phyloP scores from a whole-genome alignment of 148 eudicot genomes.

The Arctostaphylos glauca region DNA sequence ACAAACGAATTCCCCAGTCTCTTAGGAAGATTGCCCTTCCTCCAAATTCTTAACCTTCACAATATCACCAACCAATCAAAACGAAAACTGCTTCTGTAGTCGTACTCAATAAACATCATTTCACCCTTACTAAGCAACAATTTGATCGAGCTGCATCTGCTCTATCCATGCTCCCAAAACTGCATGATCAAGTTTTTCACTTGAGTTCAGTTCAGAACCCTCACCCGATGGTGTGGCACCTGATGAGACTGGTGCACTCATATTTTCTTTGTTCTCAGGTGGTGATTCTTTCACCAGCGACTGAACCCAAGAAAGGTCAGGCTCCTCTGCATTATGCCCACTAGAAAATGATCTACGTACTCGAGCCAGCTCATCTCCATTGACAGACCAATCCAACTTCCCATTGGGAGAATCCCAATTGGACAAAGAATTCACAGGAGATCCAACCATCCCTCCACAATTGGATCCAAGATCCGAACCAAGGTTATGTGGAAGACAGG shows the following conservation, averaged over 20 bases:
- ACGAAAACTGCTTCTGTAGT: conserved; percentile 8
- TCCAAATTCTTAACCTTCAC: conserved; percentile 17
- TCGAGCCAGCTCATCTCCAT: conserved; percentile 39
- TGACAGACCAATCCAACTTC: conserved; percentile 50
- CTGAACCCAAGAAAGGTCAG: conserved; percentile 59
- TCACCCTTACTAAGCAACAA: conserved; percentile 23
- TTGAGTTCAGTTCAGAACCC: conserved; percentile 33
- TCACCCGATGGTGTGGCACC: conserved; percentile 30
- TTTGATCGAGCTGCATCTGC: conserved; percentile 37
- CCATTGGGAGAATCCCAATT: conserved; percentile 52
- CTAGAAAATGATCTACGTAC: conserved; percentile 29
- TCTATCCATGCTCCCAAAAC: conserved; percentile 42
- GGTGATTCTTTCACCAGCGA: conserved; percentile 63
- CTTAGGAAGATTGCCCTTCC: conserved; percentile 15
- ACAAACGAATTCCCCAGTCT: conserved; percentile 18
- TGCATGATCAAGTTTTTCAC: conserved; percentile 38
- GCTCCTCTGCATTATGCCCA: conserved; percentile 44
- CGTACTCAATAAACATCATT: conserved; percentile 26
- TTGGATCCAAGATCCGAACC: conserved; percentile 17
- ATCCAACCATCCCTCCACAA: conserved; percentile 26
- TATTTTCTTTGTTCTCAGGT: conserved; percentile 29
- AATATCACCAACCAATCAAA: conserved; percentile 13
- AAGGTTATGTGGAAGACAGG: conserved; percentile 26
- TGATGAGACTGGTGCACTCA: conserved; percentile 18
- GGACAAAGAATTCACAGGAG: conserved; percentile 43